These are phyloP conservation scores for Ceriops tagal DNA, from an alignment of 345 rosid species.

Conservation along the genomic window DNA sequence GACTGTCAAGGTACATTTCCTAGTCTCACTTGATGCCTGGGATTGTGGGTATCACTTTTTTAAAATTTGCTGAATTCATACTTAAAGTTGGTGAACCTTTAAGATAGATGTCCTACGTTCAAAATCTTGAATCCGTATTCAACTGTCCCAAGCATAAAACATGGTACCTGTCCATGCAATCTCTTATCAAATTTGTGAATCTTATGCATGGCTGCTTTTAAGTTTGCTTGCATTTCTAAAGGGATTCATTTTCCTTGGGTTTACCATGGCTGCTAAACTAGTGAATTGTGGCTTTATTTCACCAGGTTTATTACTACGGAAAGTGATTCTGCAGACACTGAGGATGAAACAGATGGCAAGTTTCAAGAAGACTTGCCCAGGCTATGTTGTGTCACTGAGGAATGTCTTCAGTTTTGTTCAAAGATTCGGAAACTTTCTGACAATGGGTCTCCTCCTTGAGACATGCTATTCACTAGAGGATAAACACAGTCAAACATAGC, in stretches of 20 bases:
- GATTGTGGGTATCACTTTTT: not conserved
- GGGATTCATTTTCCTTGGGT: not conserved
- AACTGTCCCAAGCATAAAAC: no score
- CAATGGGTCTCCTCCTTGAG: slow-evolving; percentile 80
- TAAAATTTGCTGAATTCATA: not conserved
- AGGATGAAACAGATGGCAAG: slow-evolving; percentile 32
- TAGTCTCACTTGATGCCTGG: not conserved
- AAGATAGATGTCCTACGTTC: no score
- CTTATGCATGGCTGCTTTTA: no score
- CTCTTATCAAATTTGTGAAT: no score
- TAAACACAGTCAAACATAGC: slow-evolving; percentile 27
- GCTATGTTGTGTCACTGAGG: slow-evolving; percentile 40
- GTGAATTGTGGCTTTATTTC: slow-evolving; percentile 1
- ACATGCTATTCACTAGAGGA: slow-evolving; percentile 62
- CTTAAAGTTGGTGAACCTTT: no score
- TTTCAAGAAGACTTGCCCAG: slow-evolving; percentile 45
- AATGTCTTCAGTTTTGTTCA: slow-evolving; percentile 37
- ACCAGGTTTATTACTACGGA: slow-evolving; percentile 37
- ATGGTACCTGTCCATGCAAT: no score
- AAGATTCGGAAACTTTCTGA: slow-evolving; percentile 41
- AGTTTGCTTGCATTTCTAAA: not conserved
- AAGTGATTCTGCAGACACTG: slow-evolving; percentile 36
- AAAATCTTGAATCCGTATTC: no score
- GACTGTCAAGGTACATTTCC: slow-evolving; percentile 50
- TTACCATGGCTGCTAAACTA: not conserved